Evolutionary conservation across 2,329 filamentous ascomycete genomes (phyloP).

Genomic region (Aspergillus udagawae): DNA sequence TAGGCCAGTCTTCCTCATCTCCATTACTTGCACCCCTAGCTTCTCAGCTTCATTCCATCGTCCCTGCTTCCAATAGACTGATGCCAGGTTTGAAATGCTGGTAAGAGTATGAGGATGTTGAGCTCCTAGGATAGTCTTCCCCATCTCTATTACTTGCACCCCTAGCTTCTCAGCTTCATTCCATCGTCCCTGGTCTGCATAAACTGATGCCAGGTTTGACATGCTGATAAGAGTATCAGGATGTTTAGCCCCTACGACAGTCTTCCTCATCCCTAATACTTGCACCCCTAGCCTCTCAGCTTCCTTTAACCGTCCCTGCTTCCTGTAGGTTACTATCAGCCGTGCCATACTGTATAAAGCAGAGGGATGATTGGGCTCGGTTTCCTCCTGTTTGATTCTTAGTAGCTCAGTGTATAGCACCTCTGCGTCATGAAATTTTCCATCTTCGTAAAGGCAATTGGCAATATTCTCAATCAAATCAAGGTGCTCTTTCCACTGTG

Average conservation of each 20-base stretch:
- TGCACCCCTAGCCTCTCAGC: no score
- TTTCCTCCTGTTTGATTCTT: constrained; percentile 13
- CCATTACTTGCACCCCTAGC: no score
- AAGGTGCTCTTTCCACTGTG: not conserved
- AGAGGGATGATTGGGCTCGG: not conserved
- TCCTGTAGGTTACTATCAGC: no score
- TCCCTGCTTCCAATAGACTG: constrained; percentile 2
- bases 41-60: not conserved
- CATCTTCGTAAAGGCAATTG: not conserved
- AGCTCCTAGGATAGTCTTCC: no score
- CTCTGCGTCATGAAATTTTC: not conserved
- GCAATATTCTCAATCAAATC: not conserved
- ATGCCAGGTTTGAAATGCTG: not conserved
- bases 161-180: no score
- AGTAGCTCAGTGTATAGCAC: not conserved
- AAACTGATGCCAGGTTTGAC: not conserved
- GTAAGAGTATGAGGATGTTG: no score
- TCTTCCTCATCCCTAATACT: no score
- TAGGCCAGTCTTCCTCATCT: no score
- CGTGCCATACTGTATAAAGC: constrained; percentile 1
- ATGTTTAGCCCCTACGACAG: no score
- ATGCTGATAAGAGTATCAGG: no score
- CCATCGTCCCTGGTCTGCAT: not conserved
- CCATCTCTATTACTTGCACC: no score
- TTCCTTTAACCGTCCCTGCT: no score